These are phyloP conservation scores for Domatiomyces catenatus DNA, from an alignment of 2,329 filamentous ascomycete species.

Conservation along the genomic window DNA sequence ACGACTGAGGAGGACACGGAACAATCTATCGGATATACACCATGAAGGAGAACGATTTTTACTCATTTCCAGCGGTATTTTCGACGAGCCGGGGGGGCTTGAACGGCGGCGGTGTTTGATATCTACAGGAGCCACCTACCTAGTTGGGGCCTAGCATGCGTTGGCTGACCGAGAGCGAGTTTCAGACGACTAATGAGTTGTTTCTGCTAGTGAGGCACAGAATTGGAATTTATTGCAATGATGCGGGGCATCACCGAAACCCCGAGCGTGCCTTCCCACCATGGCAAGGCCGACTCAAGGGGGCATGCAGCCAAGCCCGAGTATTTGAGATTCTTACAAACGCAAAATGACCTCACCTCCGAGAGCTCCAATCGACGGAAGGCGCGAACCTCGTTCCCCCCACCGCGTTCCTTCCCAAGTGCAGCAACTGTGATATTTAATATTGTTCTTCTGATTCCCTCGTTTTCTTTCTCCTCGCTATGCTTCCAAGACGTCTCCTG, in stretches of 20 bases:
- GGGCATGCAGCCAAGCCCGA: not conserved
- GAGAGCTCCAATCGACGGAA: not conserved
- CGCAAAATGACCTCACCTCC: not conserved
- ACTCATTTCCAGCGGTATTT: not conserved
- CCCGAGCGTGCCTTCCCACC: not conserved
- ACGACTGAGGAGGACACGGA: slow-evolving; percentile 15
- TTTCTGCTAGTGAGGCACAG: not conserved
- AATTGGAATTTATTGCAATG: not conserved
- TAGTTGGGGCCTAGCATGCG: not conserved
- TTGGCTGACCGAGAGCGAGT: not conserved
- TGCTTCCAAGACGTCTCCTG: slow-evolving; percentile 11
- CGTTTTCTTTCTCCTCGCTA: slow-evolving; percentile 1
- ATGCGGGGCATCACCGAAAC: not conserved
- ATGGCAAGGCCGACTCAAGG: not conserved
- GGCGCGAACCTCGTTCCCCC: not conserved
- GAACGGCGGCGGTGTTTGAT: not conserved
- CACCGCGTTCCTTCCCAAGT: not conserved
- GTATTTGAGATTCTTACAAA: not conserved
- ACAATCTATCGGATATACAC: not conserved
- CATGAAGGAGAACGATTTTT: not conserved
- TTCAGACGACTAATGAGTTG: not conserved
- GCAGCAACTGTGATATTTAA: not conserved
- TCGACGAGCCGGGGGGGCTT: not conserved
- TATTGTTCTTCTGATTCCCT: not conserved
- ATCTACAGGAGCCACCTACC: not conserved